phyloP scores from a whole-genome alignment of 2,329 filamentous ascomycete genomes.

The Penicillium hordei region DNA sequence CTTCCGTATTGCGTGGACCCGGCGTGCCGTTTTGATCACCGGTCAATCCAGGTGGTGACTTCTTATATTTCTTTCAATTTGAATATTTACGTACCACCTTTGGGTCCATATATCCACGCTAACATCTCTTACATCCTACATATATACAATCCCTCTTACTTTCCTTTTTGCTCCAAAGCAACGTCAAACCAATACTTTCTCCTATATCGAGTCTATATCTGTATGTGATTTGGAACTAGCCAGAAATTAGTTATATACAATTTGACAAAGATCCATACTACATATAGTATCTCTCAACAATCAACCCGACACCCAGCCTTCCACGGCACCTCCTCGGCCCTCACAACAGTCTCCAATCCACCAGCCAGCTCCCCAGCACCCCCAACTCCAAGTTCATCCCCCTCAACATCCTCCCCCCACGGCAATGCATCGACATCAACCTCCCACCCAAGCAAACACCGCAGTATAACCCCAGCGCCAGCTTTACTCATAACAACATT shows the following conservation, averaged over 20 bases:
- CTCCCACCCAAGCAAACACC: conserved; percentile 69
- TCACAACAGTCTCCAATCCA: conserved; percentile 79
- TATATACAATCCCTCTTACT: background rate
- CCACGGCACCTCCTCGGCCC: conserved; percentile 64
- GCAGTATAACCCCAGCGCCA: conserved; percentile 77
- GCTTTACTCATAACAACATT: conserved; percentile 95
- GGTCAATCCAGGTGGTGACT: background rate
- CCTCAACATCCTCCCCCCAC: conserved; percentile 78
- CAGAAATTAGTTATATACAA: background rate
- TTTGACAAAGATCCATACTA: background rate
- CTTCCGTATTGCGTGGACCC: background rate
- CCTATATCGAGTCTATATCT: background rate
- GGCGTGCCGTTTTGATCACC: background rate
- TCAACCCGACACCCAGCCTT: conserved; percentile 20
- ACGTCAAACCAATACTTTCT: background rate
- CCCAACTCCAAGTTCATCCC: conserved; percentile 53
- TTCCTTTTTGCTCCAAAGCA: background rate
- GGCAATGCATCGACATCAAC: conserved; percentile 83
- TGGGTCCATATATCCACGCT: background rate
- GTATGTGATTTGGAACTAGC: background rate
- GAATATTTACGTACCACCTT: background rate
- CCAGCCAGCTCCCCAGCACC: conserved; percentile 65
- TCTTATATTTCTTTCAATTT: background rate
- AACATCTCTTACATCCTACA: background rate
- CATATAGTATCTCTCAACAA: background rate